Conservation (phyloP, 1,284 basidiomycete genomes). For the Puccinia polysora region DNA sequence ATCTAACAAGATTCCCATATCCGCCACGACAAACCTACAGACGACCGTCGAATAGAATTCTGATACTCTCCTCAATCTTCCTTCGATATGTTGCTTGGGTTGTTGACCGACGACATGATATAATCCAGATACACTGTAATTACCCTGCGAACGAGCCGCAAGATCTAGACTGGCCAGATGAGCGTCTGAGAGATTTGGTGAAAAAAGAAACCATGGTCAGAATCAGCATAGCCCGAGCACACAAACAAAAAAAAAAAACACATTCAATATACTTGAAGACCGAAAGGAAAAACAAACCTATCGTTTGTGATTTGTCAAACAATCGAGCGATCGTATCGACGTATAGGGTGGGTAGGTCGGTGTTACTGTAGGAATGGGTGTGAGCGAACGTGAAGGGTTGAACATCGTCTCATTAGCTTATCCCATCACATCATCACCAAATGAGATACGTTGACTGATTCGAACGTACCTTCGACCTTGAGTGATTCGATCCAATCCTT, state of each 20-base stretch:
- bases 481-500: slow-evolving; percentile 72
- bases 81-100: slow-evolving; percentile 64
- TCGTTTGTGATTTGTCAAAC: slow-evolving; percentile 69
- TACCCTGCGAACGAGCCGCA: slow-evolving; percentile 57
- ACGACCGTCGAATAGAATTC: slow-evolving; percentile 89
- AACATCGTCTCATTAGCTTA: no score
- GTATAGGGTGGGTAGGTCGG: slow-evolving; percentile 81
- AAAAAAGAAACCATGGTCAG: background rate
- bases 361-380: background rate
- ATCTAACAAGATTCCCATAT: slow-evolving; percentile 51
- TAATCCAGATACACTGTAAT: background rate
- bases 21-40: slow-evolving; percentile 80
- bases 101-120: slow-evolving; percentile 55
- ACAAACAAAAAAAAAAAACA: no score
- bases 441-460: no score
- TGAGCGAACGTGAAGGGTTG: no score
- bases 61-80: slow-evolving; percentile 69
- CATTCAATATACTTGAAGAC: background rate
- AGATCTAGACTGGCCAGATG: slow-evolving; percentile 73
- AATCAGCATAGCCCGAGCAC: no score
- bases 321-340: slow-evolving; percentile 71
- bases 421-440: no score
- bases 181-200: slow-evolving; percentile 61
- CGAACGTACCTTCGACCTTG: slow-evolving; percentile 77
- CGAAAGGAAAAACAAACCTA: slow-evolving; percentile 55